phyloP scores from a whole-genome alignment of 306 rosid species.

The Mucuna pruriens region DNA sequence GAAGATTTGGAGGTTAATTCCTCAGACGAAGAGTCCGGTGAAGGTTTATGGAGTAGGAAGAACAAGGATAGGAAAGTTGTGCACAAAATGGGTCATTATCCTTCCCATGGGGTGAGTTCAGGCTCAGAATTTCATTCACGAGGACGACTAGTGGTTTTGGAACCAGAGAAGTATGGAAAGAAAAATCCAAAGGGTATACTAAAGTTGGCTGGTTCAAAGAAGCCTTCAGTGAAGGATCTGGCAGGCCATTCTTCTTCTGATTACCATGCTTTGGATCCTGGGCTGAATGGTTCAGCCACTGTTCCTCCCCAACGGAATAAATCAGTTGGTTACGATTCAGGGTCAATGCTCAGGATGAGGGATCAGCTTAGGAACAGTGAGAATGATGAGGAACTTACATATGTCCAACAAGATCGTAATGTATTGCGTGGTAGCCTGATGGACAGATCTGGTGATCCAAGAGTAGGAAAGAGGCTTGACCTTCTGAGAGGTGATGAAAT shows the following conservation, averaged over 20 bases:
- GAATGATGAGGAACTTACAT: constrained; percentile 58
- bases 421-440: constrained; percentile 42
- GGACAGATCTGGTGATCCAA: constrained; percentile 62
- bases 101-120: constrained; percentile 57
- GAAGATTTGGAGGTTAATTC: constrained; percentile 72
- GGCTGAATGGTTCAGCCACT: constrained; percentile 59
- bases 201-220: constrained; percentile 71
- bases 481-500: constrained; percentile 59
- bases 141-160: constrained; percentile 45
- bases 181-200: constrained; percentile 78
- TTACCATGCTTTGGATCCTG: constrained; percentile 63
- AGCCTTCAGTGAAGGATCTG: constrained; percentile 54
- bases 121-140: constrained; percentile 55
- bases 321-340: constrained; percentile 57
- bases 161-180: constrained; percentile 62
- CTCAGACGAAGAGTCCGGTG: constrained; percentile 78
- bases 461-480: constrained; percentile 68
- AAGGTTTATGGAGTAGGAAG: constrained; percentile 60
- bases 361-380: constrained; percentile 61
- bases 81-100: constrained; percentile 52
- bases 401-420: constrained; percentile 59
- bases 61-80: constrained; percentile 62
- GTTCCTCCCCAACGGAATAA: constrained; percentile 58
- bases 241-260: constrained; percentile 46
- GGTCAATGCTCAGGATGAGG: constrained; percentile 58